phyloP scores from a whole-genome alignment of 352 stramenopile species.

The Peronosclerospora sorghi region DNA sequence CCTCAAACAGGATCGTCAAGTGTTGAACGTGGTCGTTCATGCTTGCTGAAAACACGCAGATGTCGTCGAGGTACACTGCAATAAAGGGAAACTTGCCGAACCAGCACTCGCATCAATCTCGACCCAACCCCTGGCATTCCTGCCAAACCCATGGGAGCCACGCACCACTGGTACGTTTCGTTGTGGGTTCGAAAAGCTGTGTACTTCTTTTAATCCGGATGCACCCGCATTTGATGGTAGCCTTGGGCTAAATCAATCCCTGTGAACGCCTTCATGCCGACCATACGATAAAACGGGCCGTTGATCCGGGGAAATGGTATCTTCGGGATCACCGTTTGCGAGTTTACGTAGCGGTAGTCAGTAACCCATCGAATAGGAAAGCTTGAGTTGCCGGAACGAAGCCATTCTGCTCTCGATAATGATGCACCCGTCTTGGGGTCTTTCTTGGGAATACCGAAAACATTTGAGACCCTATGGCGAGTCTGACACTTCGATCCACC shows the following conservation, averaged over 20 bases:
- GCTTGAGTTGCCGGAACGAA: no score
- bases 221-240: no score
- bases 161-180: background rate
- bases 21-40: background rate
- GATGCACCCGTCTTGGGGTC: no score
- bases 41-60: no score
- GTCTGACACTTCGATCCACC: no score
- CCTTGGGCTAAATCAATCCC: no score
- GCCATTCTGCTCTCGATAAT: no score
- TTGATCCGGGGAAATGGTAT: background rate
- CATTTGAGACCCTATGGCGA: no score
- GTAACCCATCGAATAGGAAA: background rate
- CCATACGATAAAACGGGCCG: no score
- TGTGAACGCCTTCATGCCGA: no score
- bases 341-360: background rate
- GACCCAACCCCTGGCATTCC: background rate
- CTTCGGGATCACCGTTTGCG: no score
- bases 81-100: background rate
- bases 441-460: no score
- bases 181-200: background rate
- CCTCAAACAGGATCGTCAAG: background rate
- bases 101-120: background rate
- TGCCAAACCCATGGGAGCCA: background rate
- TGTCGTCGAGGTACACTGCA: background rate
- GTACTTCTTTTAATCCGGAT: background rate